Evolutionary conservation across 2,329 filamentous ascomycete species (phyloP).

Genomic region (Lachnellula suecica): DNA sequence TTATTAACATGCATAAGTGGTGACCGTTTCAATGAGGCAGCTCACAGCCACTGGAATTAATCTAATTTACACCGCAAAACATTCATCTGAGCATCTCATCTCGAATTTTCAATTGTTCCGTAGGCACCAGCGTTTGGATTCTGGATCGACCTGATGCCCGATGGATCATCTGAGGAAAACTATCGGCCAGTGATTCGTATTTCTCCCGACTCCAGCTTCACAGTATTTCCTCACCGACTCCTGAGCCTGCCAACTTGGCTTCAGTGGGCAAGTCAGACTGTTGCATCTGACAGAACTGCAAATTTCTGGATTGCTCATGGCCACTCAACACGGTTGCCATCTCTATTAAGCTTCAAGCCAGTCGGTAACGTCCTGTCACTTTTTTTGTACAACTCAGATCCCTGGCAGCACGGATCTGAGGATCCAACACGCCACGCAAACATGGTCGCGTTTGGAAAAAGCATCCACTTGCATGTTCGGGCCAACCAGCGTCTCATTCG

Average conservation of each 20-base stretch:
- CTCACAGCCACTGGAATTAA: slow-evolving; percentile 17
- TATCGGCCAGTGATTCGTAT: background rate
- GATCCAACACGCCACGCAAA: slow-evolving; percentile 18
- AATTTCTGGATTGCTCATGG: background rate
- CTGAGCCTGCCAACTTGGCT: background rate
- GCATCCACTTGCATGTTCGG: slow-evolving; percentile 13
- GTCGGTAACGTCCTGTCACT: background rate
- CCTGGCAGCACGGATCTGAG: slow-evolving; percentile 12
- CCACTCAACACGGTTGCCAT: background rate
- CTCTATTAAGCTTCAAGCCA: background rate
- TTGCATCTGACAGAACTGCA: background rate
- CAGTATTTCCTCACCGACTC: background rate
- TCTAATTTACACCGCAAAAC: slow-evolving; percentile 22
- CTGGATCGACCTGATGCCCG: slow-evolving; percentile 1
- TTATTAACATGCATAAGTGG: slow-evolving; percentile 13
- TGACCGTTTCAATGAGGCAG: slow-evolving; percentile 22
- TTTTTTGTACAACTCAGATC: background rate
- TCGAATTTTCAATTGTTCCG: slow-evolving; percentile 11
- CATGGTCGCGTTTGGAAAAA: slow-evolving; percentile 24
- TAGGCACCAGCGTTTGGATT: slow-evolving; percentile 2
- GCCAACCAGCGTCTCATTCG: slow-evolving; percentile 13
- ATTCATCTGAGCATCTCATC: slow-evolving; percentile 8
- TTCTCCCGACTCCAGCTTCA: background rate
- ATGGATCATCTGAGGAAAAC: background rate
- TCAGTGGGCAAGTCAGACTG: background rate